These are phyloP conservation scores for Boletus rubescentipes DNA, from an alignment of 768 basidiomycete genomes.

Conservation along the genomic window DNA sequence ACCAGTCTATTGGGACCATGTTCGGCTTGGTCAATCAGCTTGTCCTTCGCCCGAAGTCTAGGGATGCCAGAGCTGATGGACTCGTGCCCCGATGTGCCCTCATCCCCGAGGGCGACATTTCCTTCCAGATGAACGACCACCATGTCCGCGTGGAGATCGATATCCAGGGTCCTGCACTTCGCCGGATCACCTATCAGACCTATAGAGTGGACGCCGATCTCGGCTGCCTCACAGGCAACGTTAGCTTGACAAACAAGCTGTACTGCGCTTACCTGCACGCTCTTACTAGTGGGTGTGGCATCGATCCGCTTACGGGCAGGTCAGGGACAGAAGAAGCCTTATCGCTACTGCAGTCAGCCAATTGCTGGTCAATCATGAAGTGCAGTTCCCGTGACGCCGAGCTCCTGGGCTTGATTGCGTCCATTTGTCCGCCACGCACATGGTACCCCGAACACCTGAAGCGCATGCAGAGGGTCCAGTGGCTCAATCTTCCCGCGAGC, in stretches of 20 bases:
- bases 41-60: constrained; percentile 34
- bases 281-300: constrained; percentile 38
- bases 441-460: constrained; percentile 37
- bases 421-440: constrained; percentile 34
- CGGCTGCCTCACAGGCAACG: constrained; percentile 29
- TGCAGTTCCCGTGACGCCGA: constrained; percentile 29
- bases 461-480: constrained; percentile 14
- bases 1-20: constrained; percentile 44
- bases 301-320: constrained; percentile 43
- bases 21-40: constrained; percentile 43
- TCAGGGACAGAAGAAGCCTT: constrained; percentile 47
- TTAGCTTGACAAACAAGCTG: constrained; percentile 29
- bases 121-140: constrained; percentile 8
- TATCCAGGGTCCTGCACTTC: neutral
- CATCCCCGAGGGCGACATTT: constrained; percentile 39
- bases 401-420: constrained; percentile 35
- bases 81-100: constrained; percentile 30
- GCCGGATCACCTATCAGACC: constrained; percentile 23
- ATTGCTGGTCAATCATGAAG: constrained; percentile 40
- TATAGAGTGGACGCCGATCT: constrained; percentile 34
- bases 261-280: constrained; percentile 46
- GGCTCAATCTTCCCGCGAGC: constrained; percentile 11
- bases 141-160: constrained; percentile 20
- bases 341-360: constrained; percentile 36
- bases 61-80: neutral